phyloP scores from a whole-genome alignment of 495 filamentous ascomycete species.

The Usnea hakonensis region DNA sequence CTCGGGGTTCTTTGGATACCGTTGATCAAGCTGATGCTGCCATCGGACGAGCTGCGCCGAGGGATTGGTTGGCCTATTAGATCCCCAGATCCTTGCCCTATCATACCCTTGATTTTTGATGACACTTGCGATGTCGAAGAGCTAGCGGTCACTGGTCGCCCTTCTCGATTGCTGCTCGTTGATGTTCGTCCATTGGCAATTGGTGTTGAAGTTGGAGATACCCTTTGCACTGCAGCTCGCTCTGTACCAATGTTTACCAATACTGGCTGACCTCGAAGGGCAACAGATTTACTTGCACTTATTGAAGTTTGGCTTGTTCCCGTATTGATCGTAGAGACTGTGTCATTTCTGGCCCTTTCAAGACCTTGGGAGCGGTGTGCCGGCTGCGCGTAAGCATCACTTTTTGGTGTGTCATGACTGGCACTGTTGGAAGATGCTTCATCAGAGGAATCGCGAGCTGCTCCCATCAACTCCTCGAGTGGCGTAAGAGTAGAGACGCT shows the following conservation, averaged over 20 bases:
- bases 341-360: not conserved
- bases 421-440: conserved; percentile 24
- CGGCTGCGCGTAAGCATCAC: not conserved
- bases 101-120: conserved; percentile 46
- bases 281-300: conserved; percentile 1
- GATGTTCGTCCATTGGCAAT: conserved; percentile 33
- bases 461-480: conserved; percentile 31
- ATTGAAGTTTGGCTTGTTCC: not conserved
- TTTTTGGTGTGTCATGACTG: conserved; percentile 12
- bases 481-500: conserved; percentile 31
- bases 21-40: conserved; percentile 28
- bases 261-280: conserved; percentile 15
- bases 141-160: conserved; percentile 47
- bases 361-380: conserved; percentile 5
- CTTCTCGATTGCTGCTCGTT: conserved; percentile 41
- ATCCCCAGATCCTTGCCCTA: conserved; percentile 39
- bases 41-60: conserved; percentile 43
- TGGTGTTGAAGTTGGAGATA: conserved; percentile 34
- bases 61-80: conserved; percentile 29
- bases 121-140: conserved; percentile 48
- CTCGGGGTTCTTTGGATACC: conserved; percentile 30
- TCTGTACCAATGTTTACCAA: conserved; percentile 26
- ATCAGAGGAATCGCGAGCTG: conserved; percentile 29
- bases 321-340: not conserved
- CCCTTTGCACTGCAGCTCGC: conserved; percentile 46